Conservation (phyloP, 305 asterid species). For the Solanum hybrid region DNA sequence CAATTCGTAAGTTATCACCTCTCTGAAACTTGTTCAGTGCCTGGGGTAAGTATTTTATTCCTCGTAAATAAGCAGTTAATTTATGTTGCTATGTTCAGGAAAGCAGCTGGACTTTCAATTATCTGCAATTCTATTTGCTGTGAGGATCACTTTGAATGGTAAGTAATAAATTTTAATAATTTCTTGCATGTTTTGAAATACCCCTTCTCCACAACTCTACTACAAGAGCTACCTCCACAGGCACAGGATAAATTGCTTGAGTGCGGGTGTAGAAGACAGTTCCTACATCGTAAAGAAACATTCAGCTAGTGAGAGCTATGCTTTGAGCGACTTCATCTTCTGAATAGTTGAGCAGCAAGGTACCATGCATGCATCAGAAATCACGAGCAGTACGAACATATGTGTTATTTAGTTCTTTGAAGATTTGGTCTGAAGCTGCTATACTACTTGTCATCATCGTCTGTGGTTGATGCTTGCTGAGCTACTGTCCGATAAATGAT, state of each 20-base stretch:
- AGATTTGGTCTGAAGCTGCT: neutral
- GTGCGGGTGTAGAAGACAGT: constrained; percentile 52
- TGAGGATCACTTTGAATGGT: constrained; percentile 93
- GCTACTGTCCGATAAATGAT: neutral
- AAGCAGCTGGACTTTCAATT: constrained; percentile 60
- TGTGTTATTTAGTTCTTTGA: neutral
- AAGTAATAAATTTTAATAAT: constrained; percentile 2
- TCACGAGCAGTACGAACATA: neutral
- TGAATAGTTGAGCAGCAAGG: constrained; percentile 13
- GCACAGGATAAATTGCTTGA: constrained; percentile 76
- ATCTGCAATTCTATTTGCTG: constrained; percentile 79
- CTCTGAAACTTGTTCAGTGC: neutral
- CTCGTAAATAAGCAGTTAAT: neutral
- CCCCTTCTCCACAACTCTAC: neutral
- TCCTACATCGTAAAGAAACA: constrained; percentile 43
- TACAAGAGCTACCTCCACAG: constrained; percentile 24
- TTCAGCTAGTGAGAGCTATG: constrained; percentile 11
- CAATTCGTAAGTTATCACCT: neutral
- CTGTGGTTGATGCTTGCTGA: neutral
- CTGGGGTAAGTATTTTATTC: neutral
- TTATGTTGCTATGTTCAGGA: constrained; percentile 36
- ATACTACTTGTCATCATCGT: neutral
- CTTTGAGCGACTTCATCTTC: constrained; percentile 62
- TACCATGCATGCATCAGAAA: neutral
- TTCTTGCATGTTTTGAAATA: neutral